Conservation (phyloP, 2,329 filamentous ascomycete genomes). For the Cercospora beticola region DNA sequence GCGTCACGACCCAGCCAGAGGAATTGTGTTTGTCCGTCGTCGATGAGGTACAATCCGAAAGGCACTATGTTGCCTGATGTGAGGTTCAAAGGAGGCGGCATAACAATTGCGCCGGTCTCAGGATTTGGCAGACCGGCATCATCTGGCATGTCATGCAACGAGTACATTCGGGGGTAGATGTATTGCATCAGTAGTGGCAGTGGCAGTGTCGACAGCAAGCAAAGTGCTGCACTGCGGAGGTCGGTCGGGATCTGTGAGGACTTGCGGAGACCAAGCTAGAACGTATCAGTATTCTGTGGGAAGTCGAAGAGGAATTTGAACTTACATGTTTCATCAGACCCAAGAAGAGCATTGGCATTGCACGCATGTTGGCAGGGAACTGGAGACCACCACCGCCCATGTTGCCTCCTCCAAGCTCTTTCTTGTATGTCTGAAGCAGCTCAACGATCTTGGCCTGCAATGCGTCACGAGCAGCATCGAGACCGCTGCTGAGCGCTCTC, state of each 20-base stretch:
- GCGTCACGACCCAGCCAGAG: constrained; percentile 93
- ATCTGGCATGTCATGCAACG: constrained; percentile 94
- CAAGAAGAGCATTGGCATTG: constrained; percentile 84
- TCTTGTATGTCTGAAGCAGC: constrained; percentile 91
- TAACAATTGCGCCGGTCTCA: constrained; percentile 81
- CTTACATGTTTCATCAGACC: constrained; percentile 92
- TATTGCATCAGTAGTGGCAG: constrained; percentile 89
- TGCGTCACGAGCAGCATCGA: constrained; percentile 88
- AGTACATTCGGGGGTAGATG: constrained; percentile 68
- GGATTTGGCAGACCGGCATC: constrained; percentile 82
- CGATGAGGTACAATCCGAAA: constrained; percentile 92
- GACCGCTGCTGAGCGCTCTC: constrained; percentile 75
- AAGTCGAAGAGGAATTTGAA: constrained; percentile 11
- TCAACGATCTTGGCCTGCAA: constrained; percentile 90
- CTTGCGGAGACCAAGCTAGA: constrained; percentile 73
- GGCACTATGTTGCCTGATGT: constrained; percentile 83
- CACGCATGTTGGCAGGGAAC: constrained; percentile 88
- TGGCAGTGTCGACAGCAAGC: constrained; percentile 88
- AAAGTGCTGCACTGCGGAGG: constrained; percentile 87
- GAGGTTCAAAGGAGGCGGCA: constrained; percentile 81
- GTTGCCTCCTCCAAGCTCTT: constrained; percentile 92
- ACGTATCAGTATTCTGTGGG: constrained; percentile 29
- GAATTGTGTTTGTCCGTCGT: constrained; percentile 97
- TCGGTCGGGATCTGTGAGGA: constrained; percentile 93
- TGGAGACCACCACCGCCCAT: constrained; percentile 90